A percentile compares a stretch with the other conserved stretches of the same genome.
Conservation (phyloP, 2,329 filamentous ascomycete species). For the Rosellinia necatrix region DNA sequence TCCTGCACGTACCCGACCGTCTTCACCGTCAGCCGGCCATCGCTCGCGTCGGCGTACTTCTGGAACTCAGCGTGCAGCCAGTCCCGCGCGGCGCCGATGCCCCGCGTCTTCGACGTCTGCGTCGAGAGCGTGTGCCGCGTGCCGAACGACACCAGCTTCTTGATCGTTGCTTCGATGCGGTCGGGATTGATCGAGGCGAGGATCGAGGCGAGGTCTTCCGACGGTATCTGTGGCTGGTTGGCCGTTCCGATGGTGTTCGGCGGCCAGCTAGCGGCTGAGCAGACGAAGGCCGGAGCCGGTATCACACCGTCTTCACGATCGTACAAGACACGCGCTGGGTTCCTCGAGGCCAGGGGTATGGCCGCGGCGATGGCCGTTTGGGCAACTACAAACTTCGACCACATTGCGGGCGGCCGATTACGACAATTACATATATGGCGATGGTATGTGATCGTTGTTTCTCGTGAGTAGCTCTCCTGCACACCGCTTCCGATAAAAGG, state of each 20-base stretch:
- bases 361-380: constrained; percentile 25
- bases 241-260: constrained; percentile 34
- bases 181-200: constrained; percentile 43
- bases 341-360: constrained; percentile 27
- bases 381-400: constrained; percentile 17
- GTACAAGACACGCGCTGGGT: constrained; percentile 30
- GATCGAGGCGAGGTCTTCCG: constrained; percentile 35
- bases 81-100: constrained; percentile 61
- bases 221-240: constrained; percentile 38
- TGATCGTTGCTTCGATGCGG: constrained; percentile 55
- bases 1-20: constrained; percentile 57
- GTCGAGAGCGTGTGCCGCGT: constrained; percentile 61
- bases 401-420: constrained; percentile 16
- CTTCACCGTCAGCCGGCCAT: constrained; percentile 56
- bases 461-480: background rate
- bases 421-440: background rate
- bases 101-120: constrained; percentile 54
- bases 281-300: constrained; percentile 28
- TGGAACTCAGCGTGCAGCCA: constrained; percentile 59
- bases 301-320: background rate
- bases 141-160: constrained; percentile 59
- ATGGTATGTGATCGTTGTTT: background rate
- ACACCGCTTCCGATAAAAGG: background rate
- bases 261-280: constrained; percentile 39
- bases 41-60: constrained; percentile 50